Base-by-base conservation (phyloP, 768 basidiomycete species). In the Suillus hirtellus region DNA sequence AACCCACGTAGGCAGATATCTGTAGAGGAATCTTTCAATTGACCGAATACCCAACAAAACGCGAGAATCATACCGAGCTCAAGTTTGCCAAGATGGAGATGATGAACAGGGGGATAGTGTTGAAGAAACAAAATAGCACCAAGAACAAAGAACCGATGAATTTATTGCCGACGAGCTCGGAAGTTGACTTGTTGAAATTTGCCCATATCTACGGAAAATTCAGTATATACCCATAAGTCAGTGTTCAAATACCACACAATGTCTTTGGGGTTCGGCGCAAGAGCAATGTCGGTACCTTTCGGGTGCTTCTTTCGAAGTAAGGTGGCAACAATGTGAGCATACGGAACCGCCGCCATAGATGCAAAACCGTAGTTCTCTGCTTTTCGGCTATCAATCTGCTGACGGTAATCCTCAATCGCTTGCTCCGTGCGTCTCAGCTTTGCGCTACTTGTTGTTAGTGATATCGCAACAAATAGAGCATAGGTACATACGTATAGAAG, bases 11-110 rank as follows among this genome's bases (percentile, higher is more conserved):
- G 8, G 74, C 77, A 47, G 85, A 82, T 62, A 69, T 64, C 66
- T 67, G 56, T 43, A 55, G 61, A 61, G 17, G 59, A 52, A 63
- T 24, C 44, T n/a, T n/a, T 31, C 35, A 62, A 70, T 24, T 72
- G 40, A 4, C 59, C 31, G 27, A 27, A 63, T 27, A 43, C 44
- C n/a, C 17, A 17, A 60, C 21, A 59, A 27, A 5, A 64, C 59
- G n/a, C 34, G 27, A 68, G 46, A 63, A 27, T 72, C 89, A 60
- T 69, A 94, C 90, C 44, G 89, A 83, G 58, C 89, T 83, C 79
- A 99, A 81, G 78, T 99, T 99, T 68, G 97, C 95, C 59, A 97
- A 80, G 66, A 94, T 79, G 14, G 96, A 96, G 66, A 99, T 95
- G 66, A 93, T 79, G 71, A 96, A 85, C 19, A 99, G 79, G 21